These are phyloP conservation scores for Aspergillus puulaauensis DNA, from an alignment of 2,329 filamentous ascomycete genomes.

Conservation along the genomic window DNA sequence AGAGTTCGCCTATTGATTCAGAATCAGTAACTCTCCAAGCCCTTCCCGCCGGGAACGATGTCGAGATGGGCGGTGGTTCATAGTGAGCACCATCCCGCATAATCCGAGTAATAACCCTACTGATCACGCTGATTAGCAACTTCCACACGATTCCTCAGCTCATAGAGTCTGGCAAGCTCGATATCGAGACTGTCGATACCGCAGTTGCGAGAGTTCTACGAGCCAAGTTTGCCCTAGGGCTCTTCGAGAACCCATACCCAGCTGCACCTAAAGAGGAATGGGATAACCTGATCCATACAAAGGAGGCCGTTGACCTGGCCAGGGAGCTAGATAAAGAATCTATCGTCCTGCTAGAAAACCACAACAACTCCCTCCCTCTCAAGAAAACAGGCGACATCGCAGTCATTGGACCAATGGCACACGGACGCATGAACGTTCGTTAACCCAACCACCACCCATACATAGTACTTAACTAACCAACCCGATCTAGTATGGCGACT, in stretches of 20 bases:
- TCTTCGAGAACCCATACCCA: slow-evolving; percentile 70
- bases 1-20: slow-evolving; percentile 59
- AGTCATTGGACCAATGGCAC: slow-evolving; percentile 73
- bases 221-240: slow-evolving; percentile 67
- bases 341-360: slow-evolving; percentile 62
- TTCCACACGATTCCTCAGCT: slow-evolving; percentile 66
- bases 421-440: slow-evolving; percentile 67
- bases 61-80: slow-evolving; percentile 75
- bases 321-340: slow-evolving; percentile 64
- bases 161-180: slow-evolving; percentile 60
- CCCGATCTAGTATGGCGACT: slow-evolving; percentile 63
- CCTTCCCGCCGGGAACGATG: slow-evolving; percentile 67
- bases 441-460: not conserved
- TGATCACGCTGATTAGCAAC: slow-evolving; percentile 43
- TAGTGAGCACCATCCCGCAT: slow-evolving; percentile 40
- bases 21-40: slow-evolving; percentile 64
- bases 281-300: slow-evolving; percentile 61
- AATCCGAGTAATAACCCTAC: not conserved
- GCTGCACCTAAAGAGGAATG: slow-evolving; percentile 58
- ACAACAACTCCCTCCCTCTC: slow-evolving; percentile 53
- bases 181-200: slow-evolving; percentile 60
- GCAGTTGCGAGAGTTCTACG: slow-evolving; percentile 66
- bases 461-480: not conserved
- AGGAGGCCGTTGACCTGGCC: slow-evolving; percentile 58
- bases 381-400: slow-evolving; percentile 67